Conservation (phyloP, 441 rosid species). For the Metrosideros polymorpha region DNA sequence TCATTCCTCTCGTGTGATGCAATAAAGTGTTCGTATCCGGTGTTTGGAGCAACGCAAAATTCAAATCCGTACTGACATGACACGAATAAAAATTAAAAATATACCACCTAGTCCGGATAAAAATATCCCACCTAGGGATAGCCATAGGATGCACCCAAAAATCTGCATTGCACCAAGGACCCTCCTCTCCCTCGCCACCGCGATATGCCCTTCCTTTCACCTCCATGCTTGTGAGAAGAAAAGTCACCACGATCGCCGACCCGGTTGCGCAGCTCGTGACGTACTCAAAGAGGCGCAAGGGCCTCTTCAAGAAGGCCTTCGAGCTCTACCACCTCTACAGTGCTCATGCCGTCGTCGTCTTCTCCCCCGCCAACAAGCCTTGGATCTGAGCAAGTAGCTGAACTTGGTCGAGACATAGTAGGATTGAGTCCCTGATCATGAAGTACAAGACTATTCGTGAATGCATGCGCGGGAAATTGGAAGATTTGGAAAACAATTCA, state of each 20-base stretch:
- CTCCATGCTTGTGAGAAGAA: neutral
- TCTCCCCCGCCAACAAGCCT: accelerated
- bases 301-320: neutral
- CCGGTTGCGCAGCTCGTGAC: neutral
- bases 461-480: neutral
- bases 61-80: neutral
- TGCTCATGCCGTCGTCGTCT: too few relatives aligned
- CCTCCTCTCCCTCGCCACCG: neutral
- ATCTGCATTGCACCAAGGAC: neutral
- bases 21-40: neutral
- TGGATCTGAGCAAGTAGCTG: neutral
- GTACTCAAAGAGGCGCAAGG: neutral
- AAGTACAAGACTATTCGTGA: neutral
- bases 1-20: neutral
- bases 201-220: neutral
- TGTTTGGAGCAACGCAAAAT: neutral
- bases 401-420: neutral
- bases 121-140: neutral
- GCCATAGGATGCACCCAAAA: neutral
- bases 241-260: neutral
- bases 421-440: neutral
- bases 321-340: neutral
- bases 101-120: neutral
- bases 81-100: neutral
- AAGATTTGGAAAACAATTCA: neutral